Conservation (phyloP, 139 green algal genomes). For the Dunaliella primolecta region DNA sequence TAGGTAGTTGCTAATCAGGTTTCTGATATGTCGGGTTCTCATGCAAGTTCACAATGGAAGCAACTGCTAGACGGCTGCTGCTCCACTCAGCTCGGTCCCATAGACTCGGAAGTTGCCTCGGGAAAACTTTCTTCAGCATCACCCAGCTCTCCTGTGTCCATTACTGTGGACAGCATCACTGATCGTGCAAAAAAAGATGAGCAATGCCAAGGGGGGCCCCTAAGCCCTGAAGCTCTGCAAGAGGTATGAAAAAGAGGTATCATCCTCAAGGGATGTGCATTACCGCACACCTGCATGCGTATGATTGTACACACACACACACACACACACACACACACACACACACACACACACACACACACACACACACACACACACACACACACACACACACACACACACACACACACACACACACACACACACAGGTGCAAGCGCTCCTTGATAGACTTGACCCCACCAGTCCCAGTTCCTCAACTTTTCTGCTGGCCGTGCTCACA, state of each 20-base stretch:
- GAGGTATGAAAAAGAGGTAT: neutral
- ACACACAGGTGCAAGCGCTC: neutral
- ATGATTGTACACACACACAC: neutral
- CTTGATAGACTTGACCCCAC: neutral
- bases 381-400: neutral
- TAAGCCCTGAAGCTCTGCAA: neutral
- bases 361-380: neutral
- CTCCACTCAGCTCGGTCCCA: neutral
- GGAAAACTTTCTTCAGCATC: neutral
- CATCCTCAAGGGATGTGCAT: neutral
- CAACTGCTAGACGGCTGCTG: neutral
- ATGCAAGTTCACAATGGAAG: neutral
- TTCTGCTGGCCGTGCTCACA: neutral
- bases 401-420: neutral
- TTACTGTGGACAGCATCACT: neutral
- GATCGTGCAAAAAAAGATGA: neutral
- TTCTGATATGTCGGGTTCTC: too few species aligned
- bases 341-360: neutral
- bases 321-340: neutral
- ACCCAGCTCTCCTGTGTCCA: neutral
- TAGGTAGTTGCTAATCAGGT: too few species aligned
- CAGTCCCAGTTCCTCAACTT: neutral
- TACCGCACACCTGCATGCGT: neutral
- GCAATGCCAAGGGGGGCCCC: neutral
- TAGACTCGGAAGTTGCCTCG: neutral